phyloP scores from a whole-genome alignment of 371 early-diverging fungal genomes.

The Polyrhizophydium stewartii region DNA sequence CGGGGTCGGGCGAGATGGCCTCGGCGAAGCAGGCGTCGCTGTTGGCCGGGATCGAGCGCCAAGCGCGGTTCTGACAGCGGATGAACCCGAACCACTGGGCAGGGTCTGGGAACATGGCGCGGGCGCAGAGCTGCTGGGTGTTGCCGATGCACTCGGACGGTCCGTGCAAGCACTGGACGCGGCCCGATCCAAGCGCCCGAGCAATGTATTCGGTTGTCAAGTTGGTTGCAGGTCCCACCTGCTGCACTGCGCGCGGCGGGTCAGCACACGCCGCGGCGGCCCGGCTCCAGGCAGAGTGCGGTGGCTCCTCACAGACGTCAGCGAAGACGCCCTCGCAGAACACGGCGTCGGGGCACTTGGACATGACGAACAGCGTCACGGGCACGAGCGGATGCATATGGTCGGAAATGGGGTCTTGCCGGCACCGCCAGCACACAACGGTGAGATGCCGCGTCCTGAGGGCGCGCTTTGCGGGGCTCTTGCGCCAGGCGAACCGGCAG shows the following conservation, averaged over 20 bases:
- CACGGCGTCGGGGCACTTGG: constrained; percentile 22
- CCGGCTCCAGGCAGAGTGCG: too few relatives aligned
- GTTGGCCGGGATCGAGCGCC: constrained; percentile 5
- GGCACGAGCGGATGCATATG: background rate
- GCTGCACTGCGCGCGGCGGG: constrained; percentile 2
- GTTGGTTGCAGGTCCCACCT: background rate
- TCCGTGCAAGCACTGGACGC: too few relatives aligned
- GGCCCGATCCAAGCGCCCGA: background rate
- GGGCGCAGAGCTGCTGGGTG: constrained; percentile 19
- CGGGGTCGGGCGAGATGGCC: constrained; percentile 7
- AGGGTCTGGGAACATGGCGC: constrained; percentile 6
- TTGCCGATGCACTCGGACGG: constrained; percentile 10
- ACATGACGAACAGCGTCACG: constrained; percentile 23
- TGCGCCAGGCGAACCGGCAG: too few relatives aligned
- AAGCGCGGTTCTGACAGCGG: constrained; percentile 9
- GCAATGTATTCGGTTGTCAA: constrained; percentile 13
- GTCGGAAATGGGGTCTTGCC: too few relatives aligned
- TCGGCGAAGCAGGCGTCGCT: background rate
- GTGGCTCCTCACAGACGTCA: constrained; percentile 10
- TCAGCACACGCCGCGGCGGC: too few relatives aligned
- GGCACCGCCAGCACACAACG: too few relatives aligned
- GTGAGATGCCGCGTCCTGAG: too few relatives aligned
- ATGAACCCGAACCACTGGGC: constrained; percentile 10
- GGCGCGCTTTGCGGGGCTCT: too few relatives aligned
- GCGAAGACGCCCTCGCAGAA: constrained; percentile 15